Evolutionary conservation across 139 green algal genomes (phyloP), one percentile per base, ranked within the genome.

Genomic region (Pleodorina starrii): DNA sequence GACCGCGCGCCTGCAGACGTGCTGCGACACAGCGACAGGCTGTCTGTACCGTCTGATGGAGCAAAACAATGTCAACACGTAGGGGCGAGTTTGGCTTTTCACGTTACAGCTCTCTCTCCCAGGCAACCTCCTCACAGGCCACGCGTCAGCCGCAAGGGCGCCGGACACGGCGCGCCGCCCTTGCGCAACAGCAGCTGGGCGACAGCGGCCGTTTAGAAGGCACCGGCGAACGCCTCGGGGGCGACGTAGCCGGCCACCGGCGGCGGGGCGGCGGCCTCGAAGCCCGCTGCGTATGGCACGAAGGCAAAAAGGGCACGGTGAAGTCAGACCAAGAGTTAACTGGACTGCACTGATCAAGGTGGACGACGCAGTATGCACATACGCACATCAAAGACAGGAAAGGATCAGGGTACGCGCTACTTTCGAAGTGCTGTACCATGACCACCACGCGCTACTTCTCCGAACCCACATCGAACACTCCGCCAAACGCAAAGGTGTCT

Each of bases 201-300:
- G 32, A 36, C 17, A 36, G 82, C 21, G 25, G 46, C 29, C 76
- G 79, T 78, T 90, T 91, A 93, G 90, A 93, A 93, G 40, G 82
- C 86, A 63, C 83, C 83, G 54, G 50, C 87, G 59, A 93, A 93
- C 21, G 77, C 78, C 54, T 88, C 90, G 35, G 90, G 73, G 23
- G 89, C 91, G 36, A 90, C 91, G 63, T 87, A 91, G 74, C 84
- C 76, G 43, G 83, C 85, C 29, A 75, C 78, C 66, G 91, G 91
- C 78, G 21, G 86, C 14, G 93, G 86, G 63, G 92, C 91, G 51
- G 94, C 94, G 32, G 91, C 93, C 87, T 96, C 93, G 69, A 95
- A 96, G 90, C 92, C 93, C 57, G 90, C 88, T 83, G 86, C 93
- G 51, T 23, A 73, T 38, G 29, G 6, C 54, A 12, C 21, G 54